Evolutionary conservation across 257 asterid genomes (phyloP), one percentile per base, ranked within the genome.

Genomic region (Nicotiana tomentosiformis): DNA sequence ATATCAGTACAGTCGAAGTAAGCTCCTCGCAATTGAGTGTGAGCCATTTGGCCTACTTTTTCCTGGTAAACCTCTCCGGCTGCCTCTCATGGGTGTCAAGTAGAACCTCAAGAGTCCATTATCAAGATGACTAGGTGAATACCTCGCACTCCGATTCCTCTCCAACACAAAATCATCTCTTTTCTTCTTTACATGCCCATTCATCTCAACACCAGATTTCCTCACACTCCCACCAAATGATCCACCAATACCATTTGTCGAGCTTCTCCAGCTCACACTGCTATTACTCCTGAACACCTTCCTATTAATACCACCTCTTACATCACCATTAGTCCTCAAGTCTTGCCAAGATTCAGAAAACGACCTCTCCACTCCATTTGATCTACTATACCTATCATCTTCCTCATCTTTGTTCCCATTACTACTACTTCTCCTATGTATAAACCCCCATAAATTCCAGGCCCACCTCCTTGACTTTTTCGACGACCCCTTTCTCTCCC

Each of bases 21-120:
- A 93, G 57, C 91, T 88, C 84, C 90, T 87, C 7, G 96, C 93
- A 70, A 91, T 89, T 1, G 97, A 91, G 62, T 95, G 94, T 14
- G 97, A 77, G 78, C 87, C 86, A 56, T 90, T 88, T 20, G 90
- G 93, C 89, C 89, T 93, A 84, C 86, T 83, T 81, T 92, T 92
- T 16, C 90, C 92, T 23, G 89, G 57, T 3, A 87, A 93, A 68
- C 86, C 94, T 90, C 93, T 91, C 85, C 95, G 89, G 83, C 93
- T 89, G 60, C 95, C 83, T 86, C 97, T 90, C 93, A 88, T 1
- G 2, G 98, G 98, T 5, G 98, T 88, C 90, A 92, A 86, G 87
- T 93, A 91, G 88, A 95, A 92, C 58, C 98, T 89, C 18, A 93
- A 82, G 51, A 95, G 94, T 67, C 98, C 97, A 65, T 93, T 93